Evolutionary conservation across 2,329 filamentous ascomycete species (phyloP), one percentile per base, ranked within the genome.

Genomic region (Arachnopeziza araneosa): DNA sequence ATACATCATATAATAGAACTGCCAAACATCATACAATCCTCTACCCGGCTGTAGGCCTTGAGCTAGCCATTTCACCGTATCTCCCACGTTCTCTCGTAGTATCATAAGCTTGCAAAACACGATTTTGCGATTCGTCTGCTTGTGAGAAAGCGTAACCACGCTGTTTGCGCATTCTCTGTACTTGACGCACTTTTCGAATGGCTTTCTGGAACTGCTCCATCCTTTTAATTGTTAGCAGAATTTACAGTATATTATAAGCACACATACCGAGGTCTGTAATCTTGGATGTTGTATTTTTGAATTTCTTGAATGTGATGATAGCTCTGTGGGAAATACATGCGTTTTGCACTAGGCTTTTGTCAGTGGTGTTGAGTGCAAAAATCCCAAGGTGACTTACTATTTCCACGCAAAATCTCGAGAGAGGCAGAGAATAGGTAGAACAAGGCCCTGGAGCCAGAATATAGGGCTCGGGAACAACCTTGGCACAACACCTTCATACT

Each of bases 201-300:
- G 95, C 95, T 77, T 99, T 99, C 78, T 99, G 95, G 81, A 99
- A 99, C 77, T 99, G 95, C 72, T 99, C 95, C 95, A 99, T 99
- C 72, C 90, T 93, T 64, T 63, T n/a, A 50, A 24, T 26, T 48
- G 57, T 74, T 58, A 73, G 68, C 26, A 52, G 17, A 12, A 55
- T 44, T 50, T 1, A 49, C 9, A 36, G 30, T 14, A 10, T 12
- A 22, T 44, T 53, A 54, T 62, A 21, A 56, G 79, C 83, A 68
- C 55, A 79, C 83, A 68, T 83, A 93, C 90, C 95, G 87, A 63
- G 95, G 95, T 72, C 95, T 83, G 76, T 99, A 99, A 78, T 99
- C 95, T 78, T 99, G 95, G 62, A 99, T 96, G 70, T 99, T 99
- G 79, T 98, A 99, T 78, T 99, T 99, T 76, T 99, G 95, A 68